Base-by-base conservation (phyloP, 2,329 filamentous ascomycete genomes). In the Colletotrichum chlorophyti region DNA sequence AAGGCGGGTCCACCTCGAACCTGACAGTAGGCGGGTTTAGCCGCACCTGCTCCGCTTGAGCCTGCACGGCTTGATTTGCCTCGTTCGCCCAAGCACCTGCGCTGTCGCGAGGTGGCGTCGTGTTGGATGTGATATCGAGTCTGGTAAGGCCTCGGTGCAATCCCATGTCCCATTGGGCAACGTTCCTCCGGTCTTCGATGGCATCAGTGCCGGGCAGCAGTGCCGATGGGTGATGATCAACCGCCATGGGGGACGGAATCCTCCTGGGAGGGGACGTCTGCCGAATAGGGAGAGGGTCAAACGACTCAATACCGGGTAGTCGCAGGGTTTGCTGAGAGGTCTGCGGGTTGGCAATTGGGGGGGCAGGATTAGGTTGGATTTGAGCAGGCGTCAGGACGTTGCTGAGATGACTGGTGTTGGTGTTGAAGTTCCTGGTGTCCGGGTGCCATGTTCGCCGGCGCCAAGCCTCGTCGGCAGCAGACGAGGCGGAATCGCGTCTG, bases 401-500 rank as follows among this genome's bases (percentile, higher is more conserved):
- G 66, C 85, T 91, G 50, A 96, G 73, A 14, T 89, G 85, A 12
- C 88, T 90, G 14, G 84, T 83, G 45, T 88, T 85, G 27, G 86
- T 79, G 59, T 82, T 81, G 61, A 86, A 86, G 62, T 83, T 83
- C 14, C 84, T 82, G 58, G 87, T 90, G 61, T 92, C 91, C 1
- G 92, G 91, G 73, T 97, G 93, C 93, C 93, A 97, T 3, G 93
- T 97, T 50, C 93, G 85, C 61, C 93, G 82, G 63, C 93, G 86
- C 84, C 88, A 91, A 53, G 91, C 90, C 37, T 92, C 88, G 62
- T 96, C 92, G 1, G 83, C 76, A 17, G 80, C 78, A 48, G 82
- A 85, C 8, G 82, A 77, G 3, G 79, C 78, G 0, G 90, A 90
- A 35, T 93, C 90, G 37, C 88, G 81, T 26, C 89, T 79, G 8